phyloP scores from a whole-genome alignment of 345 rosid genomes.

The Zanthoxylum bungeanum region DNA sequence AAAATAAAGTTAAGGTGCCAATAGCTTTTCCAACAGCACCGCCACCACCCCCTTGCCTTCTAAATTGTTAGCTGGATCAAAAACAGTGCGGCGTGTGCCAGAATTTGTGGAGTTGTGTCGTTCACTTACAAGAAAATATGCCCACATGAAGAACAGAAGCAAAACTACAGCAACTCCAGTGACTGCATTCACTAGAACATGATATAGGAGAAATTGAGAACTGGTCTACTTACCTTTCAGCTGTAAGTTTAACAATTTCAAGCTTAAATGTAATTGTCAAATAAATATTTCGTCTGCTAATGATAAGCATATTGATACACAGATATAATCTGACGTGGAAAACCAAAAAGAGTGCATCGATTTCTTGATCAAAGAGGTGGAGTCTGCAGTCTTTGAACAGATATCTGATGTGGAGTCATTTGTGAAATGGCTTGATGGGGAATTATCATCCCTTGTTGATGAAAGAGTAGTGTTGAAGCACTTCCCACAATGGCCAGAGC shows the following conservation, averaged over 20 bases:
- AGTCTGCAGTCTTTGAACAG: slow-evolving; percentile 53
- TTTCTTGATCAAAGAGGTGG: slow-evolving; percentile 67
- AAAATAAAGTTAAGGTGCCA: slow-evolving; percentile 21
- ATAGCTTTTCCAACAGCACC: slow-evolving; percentile 51
- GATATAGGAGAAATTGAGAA: slow-evolving; percentile 99
- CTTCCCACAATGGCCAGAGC: slow-evolving; percentile 90
- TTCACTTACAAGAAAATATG: slow-evolving; percentile 64
- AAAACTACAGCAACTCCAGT: slow-evolving; percentile 34
- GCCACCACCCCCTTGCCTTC: slow-evolving; percentile 75
- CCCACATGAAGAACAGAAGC: slow-evolving; percentile 41
- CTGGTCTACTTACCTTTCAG: slow-evolving; percentile 79
- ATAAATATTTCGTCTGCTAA: neutral
- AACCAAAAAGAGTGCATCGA: slow-evolving; percentile 67
- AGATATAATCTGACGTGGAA: slow-evolving; percentile 86
- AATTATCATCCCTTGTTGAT: slow-evolving; percentile 75
- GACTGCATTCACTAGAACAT: slow-evolving; percentile 52
- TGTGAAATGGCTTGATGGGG: slow-evolving; percentile 79
- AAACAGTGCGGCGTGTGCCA: slow-evolving; percentile 71
- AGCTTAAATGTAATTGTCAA: neutral
- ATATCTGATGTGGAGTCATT: slow-evolving; percentile 74
- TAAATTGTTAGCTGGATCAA: slow-evolving; percentile 42
- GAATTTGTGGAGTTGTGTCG: slow-evolving; percentile 85
- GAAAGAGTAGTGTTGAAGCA: slow-evolving; percentile 97
- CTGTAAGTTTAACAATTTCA: slow-evolving; percentile 53
- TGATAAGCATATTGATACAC: slow-evolving; percentile 15